Evolutionary conservation across 2,329 filamentous ascomycete species (phyloP).

Genomic region (Cordyceps javanica): DNA sequence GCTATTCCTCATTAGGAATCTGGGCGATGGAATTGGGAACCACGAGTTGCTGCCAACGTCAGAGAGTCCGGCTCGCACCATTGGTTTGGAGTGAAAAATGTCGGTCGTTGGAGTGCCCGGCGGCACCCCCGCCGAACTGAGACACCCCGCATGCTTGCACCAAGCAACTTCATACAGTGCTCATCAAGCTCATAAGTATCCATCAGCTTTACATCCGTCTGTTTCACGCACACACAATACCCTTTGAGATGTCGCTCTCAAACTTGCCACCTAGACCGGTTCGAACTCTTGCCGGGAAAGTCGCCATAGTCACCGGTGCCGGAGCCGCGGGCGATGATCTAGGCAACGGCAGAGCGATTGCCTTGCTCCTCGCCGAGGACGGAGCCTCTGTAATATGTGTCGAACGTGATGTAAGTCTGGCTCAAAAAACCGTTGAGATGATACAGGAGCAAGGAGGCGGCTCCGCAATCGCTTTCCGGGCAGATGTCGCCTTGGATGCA

Average conservation of each 20-base stretch:
- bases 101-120: too few relatives aligned
- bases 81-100: too few relatives aligned
- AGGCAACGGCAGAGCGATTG: constrained; percentile 53
- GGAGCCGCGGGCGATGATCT: constrained; percentile 42
- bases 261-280: constrained; percentile 18
- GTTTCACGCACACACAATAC: background rate
- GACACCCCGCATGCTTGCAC: too few relatives aligned
- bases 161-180: too few relatives aligned
- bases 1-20: too few relatives aligned
- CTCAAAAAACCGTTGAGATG: constrained; percentile 48
- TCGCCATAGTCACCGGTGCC: constrained; percentile 49
- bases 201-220: too few relatives aligned
- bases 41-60: too few relatives aligned
- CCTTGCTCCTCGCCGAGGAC: constrained; percentile 53
- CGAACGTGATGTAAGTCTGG: constrained; percentile 44
- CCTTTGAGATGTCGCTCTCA: background rate
- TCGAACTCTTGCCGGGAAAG: constrained; percentile 27
- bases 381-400: constrained; percentile 54
- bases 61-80: too few relatives aligned
- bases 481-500: constrained; percentile 46
- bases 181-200: too few relatives aligned
- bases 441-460: constrained; percentile 34
- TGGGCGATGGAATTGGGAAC: too few relatives aligned
- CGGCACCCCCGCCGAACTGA: too few relatives aligned
- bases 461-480: constrained; percentile 35